These are phyloP conservation scores for Coniferiporia weirii DNA, from an alignment of 1,284 basidiomycete genomes.

Conservation along the genomic window DNA sequence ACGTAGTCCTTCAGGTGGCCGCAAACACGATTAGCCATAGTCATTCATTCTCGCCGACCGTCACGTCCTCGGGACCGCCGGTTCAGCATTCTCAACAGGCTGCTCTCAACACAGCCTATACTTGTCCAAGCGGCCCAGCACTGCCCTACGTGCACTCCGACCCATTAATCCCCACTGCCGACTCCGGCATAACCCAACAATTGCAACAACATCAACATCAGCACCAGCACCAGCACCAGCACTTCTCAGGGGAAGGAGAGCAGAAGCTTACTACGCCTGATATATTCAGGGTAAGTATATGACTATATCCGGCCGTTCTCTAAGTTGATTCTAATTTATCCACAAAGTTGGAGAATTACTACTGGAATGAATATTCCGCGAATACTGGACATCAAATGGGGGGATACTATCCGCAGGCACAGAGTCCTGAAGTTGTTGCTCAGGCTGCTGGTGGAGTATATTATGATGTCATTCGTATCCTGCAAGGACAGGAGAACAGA, in stretches of 20 bases:
- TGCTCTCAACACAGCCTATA: background rate
- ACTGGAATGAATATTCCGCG: constrained; percentile 16
- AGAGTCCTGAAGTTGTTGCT: background rate
- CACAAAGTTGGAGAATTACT: constrained; percentile 10
- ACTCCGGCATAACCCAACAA: background rate
- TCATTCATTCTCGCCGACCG: constrained; percentile 8
- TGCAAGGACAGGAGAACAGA: constrained; percentile 14
- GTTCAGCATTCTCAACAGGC: background rate
- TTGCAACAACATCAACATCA: background rate
- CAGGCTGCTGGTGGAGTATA: constrained; percentile 8
- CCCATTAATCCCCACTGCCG: background rate
- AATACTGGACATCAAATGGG: constrained; percentile 2
- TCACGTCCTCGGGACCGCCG: background rate
- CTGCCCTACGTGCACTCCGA: background rate
- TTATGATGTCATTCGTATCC: constrained; percentile 9
- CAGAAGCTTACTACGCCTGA: constrained; percentile 10
- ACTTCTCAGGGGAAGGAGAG: background rate
- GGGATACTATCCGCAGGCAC: background rate
- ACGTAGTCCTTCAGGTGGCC: constrained; percentile 15
- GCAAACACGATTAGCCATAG: constrained; percentile 13
- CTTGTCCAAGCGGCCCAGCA: background rate
- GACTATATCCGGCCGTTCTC: no score
- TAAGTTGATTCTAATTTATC: background rate
- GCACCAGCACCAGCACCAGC: background rate
- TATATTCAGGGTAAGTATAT: constrained; percentile 4